Percentiles rank a stretch among this genome's conserved stretches.
These are phyloP conservation scores for Pulveroboletus frians DNA, from an alignment of 768 basidiomycete species.

Conservation along the genomic window DNA sequence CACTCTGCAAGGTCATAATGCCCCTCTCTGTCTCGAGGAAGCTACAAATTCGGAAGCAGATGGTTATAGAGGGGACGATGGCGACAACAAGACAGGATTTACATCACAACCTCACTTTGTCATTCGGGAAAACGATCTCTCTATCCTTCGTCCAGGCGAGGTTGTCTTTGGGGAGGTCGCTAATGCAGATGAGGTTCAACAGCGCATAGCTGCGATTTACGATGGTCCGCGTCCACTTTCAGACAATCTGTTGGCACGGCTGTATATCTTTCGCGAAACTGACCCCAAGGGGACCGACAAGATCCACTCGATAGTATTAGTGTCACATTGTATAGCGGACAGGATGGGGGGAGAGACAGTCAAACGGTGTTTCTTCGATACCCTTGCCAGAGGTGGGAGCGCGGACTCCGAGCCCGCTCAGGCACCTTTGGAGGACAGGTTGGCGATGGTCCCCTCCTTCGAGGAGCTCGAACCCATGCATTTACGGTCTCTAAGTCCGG, in stretches of 20 bases:
- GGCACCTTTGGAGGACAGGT: too few relatives aligned
- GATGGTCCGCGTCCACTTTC: slow-evolving; percentile 38
- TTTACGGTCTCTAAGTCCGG: slow-evolving; percentile 26
- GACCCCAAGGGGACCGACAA: too few relatives aligned
- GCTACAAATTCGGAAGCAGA: not conserved
- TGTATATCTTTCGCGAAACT: slow-evolving; percentile 38
- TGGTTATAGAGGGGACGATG: not conserved
- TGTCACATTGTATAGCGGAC: slow-evolving; percentile 49
- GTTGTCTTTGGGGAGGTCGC: slow-evolving; percentile 32
- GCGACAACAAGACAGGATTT: not conserved
- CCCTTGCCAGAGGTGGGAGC: slow-evolving; percentile 21
- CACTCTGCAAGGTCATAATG: slow-evolving; percentile 23
- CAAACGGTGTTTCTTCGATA: slow-evolving; percentile 43
- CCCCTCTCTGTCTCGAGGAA: not conserved
- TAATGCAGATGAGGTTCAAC: slow-evolving; percentile 33
- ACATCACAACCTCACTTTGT: too few relatives aligned
- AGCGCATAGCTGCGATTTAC: slow-evolving; percentile 26
- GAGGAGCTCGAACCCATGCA: slow-evolving; percentile 34
- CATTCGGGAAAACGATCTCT: too few relatives aligned
- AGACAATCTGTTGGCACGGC: slow-evolving; percentile 35
- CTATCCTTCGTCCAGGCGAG: slow-evolving; percentile 32
- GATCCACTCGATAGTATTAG: slow-evolving; percentile 41
- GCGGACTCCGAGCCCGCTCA: not conserved
- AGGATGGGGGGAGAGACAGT: slow-evolving; percentile 40
- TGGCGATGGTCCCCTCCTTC: slow-evolving; percentile 38